A percentile compares a stretch with the other conserved stretches of the same genome.
Evolutionary conservation across 768 basidiomycete species (phyloP).

Genomic region (Panellus pusillus): DNA sequence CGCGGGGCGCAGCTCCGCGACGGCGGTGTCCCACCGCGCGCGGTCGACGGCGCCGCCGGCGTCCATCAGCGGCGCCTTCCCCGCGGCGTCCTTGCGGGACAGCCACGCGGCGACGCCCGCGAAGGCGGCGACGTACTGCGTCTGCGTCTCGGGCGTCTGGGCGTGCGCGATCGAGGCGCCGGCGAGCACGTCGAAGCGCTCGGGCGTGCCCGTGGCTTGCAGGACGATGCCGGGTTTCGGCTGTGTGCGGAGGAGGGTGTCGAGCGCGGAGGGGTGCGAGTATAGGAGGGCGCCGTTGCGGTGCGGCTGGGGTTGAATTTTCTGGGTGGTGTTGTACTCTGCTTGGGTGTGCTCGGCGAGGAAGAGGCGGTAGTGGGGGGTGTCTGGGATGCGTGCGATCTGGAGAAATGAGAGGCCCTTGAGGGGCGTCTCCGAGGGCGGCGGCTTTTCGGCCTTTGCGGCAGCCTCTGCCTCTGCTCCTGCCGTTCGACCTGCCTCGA

Average conservation of each 20-base stretch:
- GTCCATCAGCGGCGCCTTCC: conserved; percentile 5
- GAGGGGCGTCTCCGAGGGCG: conserved; percentile 1
- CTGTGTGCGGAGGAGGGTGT: conserved; percentile 50
- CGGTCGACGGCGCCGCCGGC: neutral
- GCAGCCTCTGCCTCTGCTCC: neutral
- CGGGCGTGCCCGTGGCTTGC: conserved; percentile 22
- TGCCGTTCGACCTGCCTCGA: conserved; percentile 29
- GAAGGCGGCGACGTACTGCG: conserved; percentile 1
- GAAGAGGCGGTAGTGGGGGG: conserved; percentile 37
- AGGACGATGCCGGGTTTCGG: conserved; percentile 62
- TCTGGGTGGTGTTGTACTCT: conserved; percentile 23
- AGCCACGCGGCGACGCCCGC: conserved; percentile 12
- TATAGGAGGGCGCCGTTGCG: conserved; percentile 63
- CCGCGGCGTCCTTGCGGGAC: neutral
- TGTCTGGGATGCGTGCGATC: conserved; percentile 26
- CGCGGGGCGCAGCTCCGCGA: conserved; percentile 11
- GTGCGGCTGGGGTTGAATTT: conserved; percentile 68
- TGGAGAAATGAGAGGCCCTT: conserved; percentile 22
- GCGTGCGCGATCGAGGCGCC: neutral
- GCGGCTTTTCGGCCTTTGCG: neutral
- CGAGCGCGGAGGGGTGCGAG: conserved; percentile 50
- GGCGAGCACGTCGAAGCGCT: conserved; percentile 1
- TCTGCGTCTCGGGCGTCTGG: neutral
- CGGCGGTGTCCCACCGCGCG: conserved; percentile 11
- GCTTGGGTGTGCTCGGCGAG: conserved; percentile 27